Conservation (phyloP, 805 yeast genomes). For the Priceomyces carsonii region DNA sequence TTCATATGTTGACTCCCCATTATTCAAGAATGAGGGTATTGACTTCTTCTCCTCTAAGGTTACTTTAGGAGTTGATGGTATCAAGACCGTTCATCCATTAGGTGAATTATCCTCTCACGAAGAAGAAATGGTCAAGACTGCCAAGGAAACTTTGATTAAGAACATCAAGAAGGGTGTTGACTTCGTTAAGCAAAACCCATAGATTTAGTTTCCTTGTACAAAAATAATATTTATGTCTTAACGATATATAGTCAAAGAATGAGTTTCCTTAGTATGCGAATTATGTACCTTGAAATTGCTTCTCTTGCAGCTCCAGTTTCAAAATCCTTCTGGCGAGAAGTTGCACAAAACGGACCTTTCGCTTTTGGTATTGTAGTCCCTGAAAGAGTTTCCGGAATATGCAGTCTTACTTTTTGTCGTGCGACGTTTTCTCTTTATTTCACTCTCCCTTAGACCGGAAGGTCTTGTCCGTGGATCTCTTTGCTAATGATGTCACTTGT, state of each 20-base stretch:
- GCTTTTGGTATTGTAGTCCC: no score
- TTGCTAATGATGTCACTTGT: no score
- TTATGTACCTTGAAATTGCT: no score
- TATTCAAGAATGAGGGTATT: slow-evolving; percentile 85
- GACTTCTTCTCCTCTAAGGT: slow-evolving; percentile 96
- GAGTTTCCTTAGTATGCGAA: no score
- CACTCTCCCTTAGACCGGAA: no score
- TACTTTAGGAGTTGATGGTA: slow-evolving; percentile 91
- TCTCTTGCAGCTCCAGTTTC: no score
- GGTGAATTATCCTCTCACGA: slow-evolving; percentile 76
- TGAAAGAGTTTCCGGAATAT: no score
- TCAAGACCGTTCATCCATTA: slow-evolving; percentile 73
- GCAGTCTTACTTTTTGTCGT: no score
- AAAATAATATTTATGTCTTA: slow-evolving; percentile 1
- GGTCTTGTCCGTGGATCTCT: no score
- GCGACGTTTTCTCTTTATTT: no score
- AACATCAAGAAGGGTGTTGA: slow-evolving; percentile 93
- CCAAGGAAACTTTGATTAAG: slow-evolving; percentile 86
- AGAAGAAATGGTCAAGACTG: slow-evolving; percentile 76
- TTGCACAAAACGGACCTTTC: no score
- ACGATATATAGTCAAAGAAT: slow-evolving; percentile 1
- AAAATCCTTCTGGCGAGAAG: no score
- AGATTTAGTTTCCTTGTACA: slow-evolving; percentile 15
- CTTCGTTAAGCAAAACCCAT: slow-evolving; percentile 75
- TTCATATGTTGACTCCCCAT: slow-evolving; percentile 76